Evolutionary conservation across 371 early-diverging fungal genomes (phyloP).

Genomic region (Rhizopus microsporus): DNA sequence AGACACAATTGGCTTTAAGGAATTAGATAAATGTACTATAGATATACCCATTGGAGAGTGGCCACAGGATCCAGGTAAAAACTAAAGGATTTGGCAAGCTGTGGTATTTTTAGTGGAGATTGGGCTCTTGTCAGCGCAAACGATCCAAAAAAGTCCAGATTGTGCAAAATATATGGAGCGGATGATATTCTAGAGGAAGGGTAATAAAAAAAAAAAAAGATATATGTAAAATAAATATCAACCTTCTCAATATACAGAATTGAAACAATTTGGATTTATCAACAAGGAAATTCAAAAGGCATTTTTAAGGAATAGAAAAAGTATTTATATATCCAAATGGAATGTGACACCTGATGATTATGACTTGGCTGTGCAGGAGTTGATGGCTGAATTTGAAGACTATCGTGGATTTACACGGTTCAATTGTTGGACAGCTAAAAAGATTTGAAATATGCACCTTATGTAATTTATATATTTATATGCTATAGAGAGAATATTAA

Average conservation of each 20-base stretch:
- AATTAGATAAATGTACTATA: conserved; percentile 28
- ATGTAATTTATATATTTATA: conserved; percentile 2
- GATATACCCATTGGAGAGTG: conserved; percentile 55
- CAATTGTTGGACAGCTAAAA: conserved; percentile 45
- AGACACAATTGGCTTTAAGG: conserved; percentile 26
- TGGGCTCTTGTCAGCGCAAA: conserved; percentile 56
- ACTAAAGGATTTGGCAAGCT: conserved; percentile 58
- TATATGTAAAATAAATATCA: neutral
- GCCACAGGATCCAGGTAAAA: conserved; percentile 39
- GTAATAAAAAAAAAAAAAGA: neutral
- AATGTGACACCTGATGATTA: conserved; percentile 44
- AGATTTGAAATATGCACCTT: conserved; percentile 6
- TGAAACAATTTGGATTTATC: conserved; percentile 56
- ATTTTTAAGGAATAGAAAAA: conserved; percentile 37
- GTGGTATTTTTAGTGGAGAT: conserved; percentile 75
- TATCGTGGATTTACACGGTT: conserved; percentile 48
- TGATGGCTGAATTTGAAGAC: conserved; percentile 49
- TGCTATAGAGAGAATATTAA: neutral
- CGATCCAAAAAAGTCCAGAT: conserved; percentile 47
- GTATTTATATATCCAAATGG: conserved; percentile 41
- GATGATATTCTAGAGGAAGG: conserved; percentile 13
- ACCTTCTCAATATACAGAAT: conserved; percentile 23
- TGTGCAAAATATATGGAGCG: conserved; percentile 50
- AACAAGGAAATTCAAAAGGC: conserved; percentile 50
- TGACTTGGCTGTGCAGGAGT: conserved; percentile 47